Conservation (phyloP, 1,284 basidiomycete species). For the Jaminaea rosea region DNA sequence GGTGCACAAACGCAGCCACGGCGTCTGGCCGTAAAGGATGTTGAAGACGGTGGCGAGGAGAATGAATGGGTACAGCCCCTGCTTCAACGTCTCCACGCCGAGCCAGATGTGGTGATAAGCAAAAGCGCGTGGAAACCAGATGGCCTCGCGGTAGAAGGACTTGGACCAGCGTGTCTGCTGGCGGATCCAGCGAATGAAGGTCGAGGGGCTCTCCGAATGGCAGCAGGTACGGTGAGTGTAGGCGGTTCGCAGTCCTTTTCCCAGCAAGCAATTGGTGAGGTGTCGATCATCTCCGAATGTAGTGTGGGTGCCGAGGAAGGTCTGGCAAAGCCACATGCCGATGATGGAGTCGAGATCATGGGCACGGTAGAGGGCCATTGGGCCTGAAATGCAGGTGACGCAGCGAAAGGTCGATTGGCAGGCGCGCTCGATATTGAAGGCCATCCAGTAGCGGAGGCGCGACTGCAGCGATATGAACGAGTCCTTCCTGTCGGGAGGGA, state of each 20-base stretch:
- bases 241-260: slow-evolving; percentile 2
- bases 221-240: slow-evolving; percentile 8
- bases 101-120: slow-evolving; percentile 4
- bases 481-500: no score
- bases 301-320: slow-evolving; percentile 5
- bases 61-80: slow-evolving; percentile 7
- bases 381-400: slow-evolving; percentile 5
- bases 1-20: background rate
- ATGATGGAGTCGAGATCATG: slow-evolving; percentile 5
- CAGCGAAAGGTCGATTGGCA: slow-evolving; percentile 6
- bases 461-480: slow-evolving; percentile 1
- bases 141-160: slow-evolving; percentile 8
- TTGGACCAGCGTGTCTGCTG: slow-evolving; percentile 8
- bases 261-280: slow-evolving; percentile 5
- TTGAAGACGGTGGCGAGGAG: slow-evolving; percentile 4
- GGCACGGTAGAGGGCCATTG: slow-evolving; percentile 5
- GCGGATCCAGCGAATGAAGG: slow-evolving; percentile 5
- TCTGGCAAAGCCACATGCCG: slow-evolving; percentile 4
- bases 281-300: slow-evolving; percentile 8
- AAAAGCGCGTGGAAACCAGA: slow-evolving; percentile 6
- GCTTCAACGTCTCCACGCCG: slow-evolving; percentile 4
- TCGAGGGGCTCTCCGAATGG: slow-evolving; percentile 2
- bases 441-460: slow-evolving; percentile 4
- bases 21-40: background rate
- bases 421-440: slow-evolving; percentile 8